Percentiles rank a stretch among this genome's conserved stretches.
These are phyloP conservation scores for Beauveria medogensis DNA, from an alignment of 2,329 filamentous ascomycete species.

Conservation along the genomic window DNA sequence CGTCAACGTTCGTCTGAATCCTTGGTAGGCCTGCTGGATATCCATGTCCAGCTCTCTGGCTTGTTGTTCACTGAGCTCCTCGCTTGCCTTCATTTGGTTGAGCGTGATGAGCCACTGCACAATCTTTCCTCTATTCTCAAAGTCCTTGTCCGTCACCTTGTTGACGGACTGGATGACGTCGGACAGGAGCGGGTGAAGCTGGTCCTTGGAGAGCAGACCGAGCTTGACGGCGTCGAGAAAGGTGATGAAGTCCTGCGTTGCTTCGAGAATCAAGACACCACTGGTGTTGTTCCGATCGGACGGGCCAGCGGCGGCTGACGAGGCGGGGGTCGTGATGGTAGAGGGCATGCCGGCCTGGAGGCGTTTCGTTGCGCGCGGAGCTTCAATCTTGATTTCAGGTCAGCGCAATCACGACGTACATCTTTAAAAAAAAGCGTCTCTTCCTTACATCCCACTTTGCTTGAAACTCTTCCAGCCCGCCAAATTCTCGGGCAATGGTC, in stretches of 20 bases:
- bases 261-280: constrained; percentile 69
- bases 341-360: constrained; percentile 88
- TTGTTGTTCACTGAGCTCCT: constrained; percentile 81
- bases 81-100: constrained; percentile 95
- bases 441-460: constrained; percentile 73
- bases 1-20: constrained; percentile 74
- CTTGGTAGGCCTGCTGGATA: constrained; percentile 88
- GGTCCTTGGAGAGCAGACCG: constrained; percentile 87
- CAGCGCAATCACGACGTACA: background rate
- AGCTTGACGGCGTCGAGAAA: constrained; percentile 92
- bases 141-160: constrained; percentile 90
- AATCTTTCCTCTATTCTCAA: constrained; percentile 93
- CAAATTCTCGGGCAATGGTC: constrained; percentile 79
- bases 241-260: constrained; percentile 97
- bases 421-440: no score
- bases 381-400: constrained; percentile 65
- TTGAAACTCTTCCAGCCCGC: constrained; percentile 85
- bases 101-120: constrained; percentile 96
- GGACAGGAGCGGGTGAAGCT: constrained; percentile 86
- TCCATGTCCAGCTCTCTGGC: constrained; percentile 84
- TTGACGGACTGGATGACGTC: constrained; percentile 97
- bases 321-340: constrained; percentile 58
- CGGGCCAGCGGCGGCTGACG: constrained; percentile 32
- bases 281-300: constrained; percentile 39
- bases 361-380: constrained; percentile 85